Evolutionary conservation across 75 land plant species (phyloP), one percentile per base, ranked within the genome.

Genomic region (Gnetum montanum): DNA sequence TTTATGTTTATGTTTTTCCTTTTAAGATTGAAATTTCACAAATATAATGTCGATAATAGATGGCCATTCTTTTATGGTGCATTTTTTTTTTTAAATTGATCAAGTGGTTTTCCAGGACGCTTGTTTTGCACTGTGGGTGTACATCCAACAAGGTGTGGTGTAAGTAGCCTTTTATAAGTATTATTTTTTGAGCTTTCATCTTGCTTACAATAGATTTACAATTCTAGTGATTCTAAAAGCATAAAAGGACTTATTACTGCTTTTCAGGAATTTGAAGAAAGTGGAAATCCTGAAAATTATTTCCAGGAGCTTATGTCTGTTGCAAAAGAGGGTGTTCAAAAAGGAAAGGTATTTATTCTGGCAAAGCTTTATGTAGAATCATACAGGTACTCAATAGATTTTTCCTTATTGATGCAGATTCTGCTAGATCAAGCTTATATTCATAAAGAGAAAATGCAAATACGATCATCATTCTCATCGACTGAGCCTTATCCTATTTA

Each of bases 101-200:
- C 4, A 26, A 16, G 50, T 4, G 19, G 18, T 18, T 49, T 34
- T 51, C 46, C 73, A 93, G 98, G 77, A 41, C 70, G 98, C 57
- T 83, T 93, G 15, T 93, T 79, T 38, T 93, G 95, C 49, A 93
- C 98, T 0, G 98, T 93, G 34, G 98, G 98, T 11, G 98, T 93
- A 56, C 98, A 93, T 62, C 98, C 98, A 19, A 93, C 98, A 16
- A 74, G 98, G 68, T 93, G 96, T 76, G 77, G 61, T 68, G 98
- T 93, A 46, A 59, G 60, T 12, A 46, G 48, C 29, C n/a, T n/a
- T n/a, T n/a, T n/a, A n/a, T n/a, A n/a, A n/a, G n/a, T n/a, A n/a
- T n/a, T n/a, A n/a, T 36, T 22, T 28, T 34, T 40, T 54, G 11
- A 49, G 8, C 26, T 11, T 19, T 27, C 22, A 27, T 45, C 24